Conservation (phyloP, 345 rosid species). For the Geranium brycei region DNA sequence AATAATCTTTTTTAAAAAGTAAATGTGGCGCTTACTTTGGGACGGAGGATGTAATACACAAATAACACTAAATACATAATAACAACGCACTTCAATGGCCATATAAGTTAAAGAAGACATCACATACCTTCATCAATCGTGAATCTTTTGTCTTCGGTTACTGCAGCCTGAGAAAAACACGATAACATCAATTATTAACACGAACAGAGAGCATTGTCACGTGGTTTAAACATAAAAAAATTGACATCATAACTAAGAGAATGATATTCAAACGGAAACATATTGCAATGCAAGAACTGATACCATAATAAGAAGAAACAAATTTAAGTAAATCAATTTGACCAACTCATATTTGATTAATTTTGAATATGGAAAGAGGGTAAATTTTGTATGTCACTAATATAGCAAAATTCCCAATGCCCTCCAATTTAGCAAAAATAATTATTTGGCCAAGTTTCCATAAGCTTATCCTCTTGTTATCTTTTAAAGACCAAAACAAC, state of each 20-base stretch:
- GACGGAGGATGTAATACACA: no score
- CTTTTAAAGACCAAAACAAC: neutral
- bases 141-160: conserved; percentile 34
- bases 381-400: neutral
- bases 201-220: no score
- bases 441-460: neutral
- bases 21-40: no score
- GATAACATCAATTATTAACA: neutral
- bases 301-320: neutral
- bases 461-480: neutral
- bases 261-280: no score
- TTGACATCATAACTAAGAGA: no score
- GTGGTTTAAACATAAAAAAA: no score
- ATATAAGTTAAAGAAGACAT: neutral
- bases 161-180: conserved; percentile 40
- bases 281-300: no score
- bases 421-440: neutral
- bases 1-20: no score
- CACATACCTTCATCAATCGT: conserved; percentile 39
- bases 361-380: neutral
- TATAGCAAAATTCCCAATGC: neutral
- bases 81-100: conserved; percentile 1
- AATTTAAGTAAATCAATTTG: neutral
- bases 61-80: no score
- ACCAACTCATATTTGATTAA: neutral